A percentile compares a stretch with the other conserved stretches of the same genome.
These are phyloP conservation scores for Tardiomyces depauwii DNA, from an alignment of 1,139 yeast species.

Conservation along the genomic window DNA sequence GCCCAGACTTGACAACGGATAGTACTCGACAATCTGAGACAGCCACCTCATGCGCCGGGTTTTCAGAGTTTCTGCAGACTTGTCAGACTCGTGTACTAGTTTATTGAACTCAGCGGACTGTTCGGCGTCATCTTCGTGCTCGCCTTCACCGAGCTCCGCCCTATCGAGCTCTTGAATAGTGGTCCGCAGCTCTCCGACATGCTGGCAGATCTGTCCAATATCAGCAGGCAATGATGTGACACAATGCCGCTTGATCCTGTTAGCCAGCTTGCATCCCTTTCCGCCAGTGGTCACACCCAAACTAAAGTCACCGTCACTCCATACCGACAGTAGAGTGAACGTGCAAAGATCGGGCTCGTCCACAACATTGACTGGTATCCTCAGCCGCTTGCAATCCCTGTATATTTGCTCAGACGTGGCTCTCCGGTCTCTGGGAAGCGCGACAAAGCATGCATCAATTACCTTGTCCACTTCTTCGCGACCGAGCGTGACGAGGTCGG, in stretches of 20 bases:
- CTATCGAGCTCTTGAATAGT: slow-evolving; percentile 26
- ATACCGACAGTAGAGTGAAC: slow-evolving; percentile 66
- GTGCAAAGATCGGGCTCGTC: slow-evolving; percentile 66
- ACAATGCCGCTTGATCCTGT: slow-evolving; percentile 66
- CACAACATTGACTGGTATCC: slow-evolving; percentile 76
- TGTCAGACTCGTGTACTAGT: slow-evolving; percentile 50
- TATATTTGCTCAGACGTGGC: slow-evolving; percentile 32
- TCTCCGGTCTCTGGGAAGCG: slow-evolving; percentile 27
- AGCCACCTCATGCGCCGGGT: slow-evolving; percentile 73
- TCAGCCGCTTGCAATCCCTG: slow-evolving; percentile 39
- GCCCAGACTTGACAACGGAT: slow-evolving; percentile 60
- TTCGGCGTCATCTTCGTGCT: slow-evolving; percentile 60
- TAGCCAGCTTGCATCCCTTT: slow-evolving; percentile 81
- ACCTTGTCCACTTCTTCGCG: slow-evolving; percentile 48
- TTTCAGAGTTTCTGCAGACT: slow-evolving; percentile 35
- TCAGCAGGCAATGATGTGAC: slow-evolving; percentile 55
- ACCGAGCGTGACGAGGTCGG: slow-evolving; percentile 47
- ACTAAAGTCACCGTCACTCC: slow-evolving; percentile 62
- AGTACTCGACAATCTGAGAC: slow-evolving; percentile 84
- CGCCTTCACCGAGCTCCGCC: slow-evolving; percentile 30
- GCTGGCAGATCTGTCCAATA: slow-evolving; percentile 55
- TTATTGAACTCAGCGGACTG: slow-evolving; percentile 48
- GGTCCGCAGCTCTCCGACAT: slow-evolving; percentile 55
- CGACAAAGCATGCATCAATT: slow-evolving; percentile 58
- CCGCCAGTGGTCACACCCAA: slow-evolving; percentile 81